Evolutionary conservation across 306 rosid species (phyloP), one percentile per base, ranked within the genome.

Genomic region (Abrus precatorius): DNA sequence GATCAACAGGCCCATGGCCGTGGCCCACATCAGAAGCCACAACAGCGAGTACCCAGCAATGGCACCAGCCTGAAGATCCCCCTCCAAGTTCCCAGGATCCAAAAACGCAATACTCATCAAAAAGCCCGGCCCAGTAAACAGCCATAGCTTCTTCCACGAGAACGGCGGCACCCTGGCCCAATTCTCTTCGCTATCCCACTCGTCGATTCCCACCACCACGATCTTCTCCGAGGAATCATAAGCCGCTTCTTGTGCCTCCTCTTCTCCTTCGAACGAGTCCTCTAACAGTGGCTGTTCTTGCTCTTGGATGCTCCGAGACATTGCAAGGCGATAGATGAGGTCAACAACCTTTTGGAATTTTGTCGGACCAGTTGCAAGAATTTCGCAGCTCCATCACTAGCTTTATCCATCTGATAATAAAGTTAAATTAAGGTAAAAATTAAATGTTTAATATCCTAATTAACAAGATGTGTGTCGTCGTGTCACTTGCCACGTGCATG

Each of bases 81-180:
- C 97, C 78, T 95, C 99, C 69, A 95, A 45, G 79, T 95, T 95
- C 41, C 99, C 99, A 0, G 99, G 98, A 84, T 95, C 99, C 10
- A 95, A 80, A 70, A 95, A 95, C 9, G 98, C 98, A 48, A 95
- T 93, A 81, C 98, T 93, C 98, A 93, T 93, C 9, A 95, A 78
- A 72, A 95, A 95, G 12, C 99, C 99, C 8, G 99, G 99, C 0
- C 99, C 98, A 0, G 98, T 93, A 77, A 95, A 93, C 6, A 90
- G 87, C 99, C 99, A 95, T 29, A 95, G 93, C 91, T 95, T 95
- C 81, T 79, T 89, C 99, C 98, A 95, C 3, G 99, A 95, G 57
- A 95, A 95, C 36, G 98, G 98, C 6, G 93, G 99, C 20, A 80
- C 48, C 8, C 54, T 43, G 33, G 14, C 74, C 27, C 29, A 73